Conservation (phyloP, 2,329 filamentous ascomycete genomes). For the Penicillium crustosum region DNA sequence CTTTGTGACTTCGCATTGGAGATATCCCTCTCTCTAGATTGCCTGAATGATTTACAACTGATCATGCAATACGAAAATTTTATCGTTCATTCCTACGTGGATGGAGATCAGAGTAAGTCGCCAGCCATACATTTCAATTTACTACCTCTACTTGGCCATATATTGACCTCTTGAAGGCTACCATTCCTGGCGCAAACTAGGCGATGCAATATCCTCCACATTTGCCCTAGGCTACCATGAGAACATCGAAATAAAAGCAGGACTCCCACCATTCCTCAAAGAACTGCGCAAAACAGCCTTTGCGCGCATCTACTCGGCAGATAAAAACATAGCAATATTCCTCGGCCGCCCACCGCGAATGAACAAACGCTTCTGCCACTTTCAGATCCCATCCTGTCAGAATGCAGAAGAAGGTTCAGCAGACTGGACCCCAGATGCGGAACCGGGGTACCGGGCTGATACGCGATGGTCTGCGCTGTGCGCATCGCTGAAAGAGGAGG, state of each 20-base stretch:
- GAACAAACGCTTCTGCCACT: constrained; percentile 41
- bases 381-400: constrained; percentile 32
- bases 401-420: background rate
- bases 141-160: background rate
- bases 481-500: constrained; percentile 29
- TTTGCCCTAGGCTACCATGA: constrained; percentile 51
- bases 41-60: constrained; percentile 48
- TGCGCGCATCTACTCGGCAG: constrained; percentile 46
- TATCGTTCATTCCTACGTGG: constrained; percentile 46
- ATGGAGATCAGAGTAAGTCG: constrained; percentile 47
- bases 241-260: constrained; percentile 31
- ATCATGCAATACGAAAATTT: constrained; percentile 50
- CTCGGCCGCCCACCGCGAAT: constrained; percentile 50
- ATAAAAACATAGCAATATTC: constrained; percentile 51
- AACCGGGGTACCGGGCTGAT: constrained; percentile 27
- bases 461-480: constrained; percentile 31
- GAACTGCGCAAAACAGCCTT: constrained; percentile 44
- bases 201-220: constrained; percentile 49
- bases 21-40: constrained; percentile 34
- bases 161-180: constrained; percentile 36
- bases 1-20: constrained; percentile 41
- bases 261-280: constrained; percentile 38
- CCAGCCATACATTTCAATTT: background rate
- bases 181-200: constrained; percentile 48
- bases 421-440: constrained; percentile 19